Base-by-base conservation (phyloP, 2,329 filamentous ascomycete species). In the Drechslerella dactyloides region DNA sequence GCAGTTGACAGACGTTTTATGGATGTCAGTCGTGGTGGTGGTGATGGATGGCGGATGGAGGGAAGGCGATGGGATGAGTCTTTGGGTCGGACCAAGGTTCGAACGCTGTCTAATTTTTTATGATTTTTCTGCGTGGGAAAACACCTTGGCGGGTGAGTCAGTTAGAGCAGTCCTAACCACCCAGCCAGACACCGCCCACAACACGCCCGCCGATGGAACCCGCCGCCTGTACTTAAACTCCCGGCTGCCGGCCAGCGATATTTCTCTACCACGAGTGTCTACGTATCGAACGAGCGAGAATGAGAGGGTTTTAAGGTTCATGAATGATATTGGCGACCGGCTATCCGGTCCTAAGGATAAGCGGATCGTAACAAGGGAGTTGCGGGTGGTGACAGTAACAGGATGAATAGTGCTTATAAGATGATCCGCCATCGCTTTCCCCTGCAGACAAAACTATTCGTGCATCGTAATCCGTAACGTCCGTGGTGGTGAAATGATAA, bases 81-180 rank as follows among this genome's bases (percentile, higher is more conserved):
- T 59, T 58, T 64, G 66, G 65, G 65, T 70, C 64, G 66, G 59
- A 35, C 10, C 48, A 64, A 59, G 66, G 66, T 60, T 70, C 66
- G 66, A 70, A 70, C 66, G 48, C 46, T n/a, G 15, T 19, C 66
- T 21, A 53, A 54, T 21, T 10, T 23, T 19, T 19, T 21, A 33
- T 33, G 8, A 33, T 48, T 48, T 23, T 42, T 42, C 15, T 15
- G 33, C 7, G 40, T 8, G 40, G 27, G 54, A 69, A 58, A 2
- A 4, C 17, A 50, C 35, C 57, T 69, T 69, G 57, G 57, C 52
- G 42, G 52, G 52, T 69, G 57, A 62, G 57, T 62, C 58, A 33
- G 27, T 15, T 24, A 13, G 35, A 24, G 8, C 10, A 19, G 37
- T 24, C 33, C 52, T 53, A 55, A 70, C 66, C 66, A 70, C 66